phyloP scores from a whole-genome alignment of 495 filamentous ascomycete genomes.

The Rusavskia elegans region DNA sequence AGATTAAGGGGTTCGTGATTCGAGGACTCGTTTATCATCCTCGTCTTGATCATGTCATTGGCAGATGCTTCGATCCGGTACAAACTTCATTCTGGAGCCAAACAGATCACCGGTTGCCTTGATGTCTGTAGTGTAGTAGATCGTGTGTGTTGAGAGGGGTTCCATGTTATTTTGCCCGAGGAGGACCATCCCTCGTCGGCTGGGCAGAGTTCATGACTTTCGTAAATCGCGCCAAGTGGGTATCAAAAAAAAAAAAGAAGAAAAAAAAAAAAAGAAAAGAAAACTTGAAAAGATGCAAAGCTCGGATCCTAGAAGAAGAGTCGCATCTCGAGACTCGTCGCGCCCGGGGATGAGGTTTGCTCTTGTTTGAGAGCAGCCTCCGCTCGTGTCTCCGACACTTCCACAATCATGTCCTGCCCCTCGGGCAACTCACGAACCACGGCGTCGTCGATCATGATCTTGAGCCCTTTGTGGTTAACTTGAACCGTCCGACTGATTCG shows the following conservation, averaged over 20 bases:
- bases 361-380: constrained; percentile 6
- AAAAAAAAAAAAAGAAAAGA: neutral
- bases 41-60: neutral
- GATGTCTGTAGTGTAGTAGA: neutral
- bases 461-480: constrained; percentile 53
- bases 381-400: constrained; percentile 29
- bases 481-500: constrained; percentile 54
- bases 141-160: neutral
- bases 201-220: neutral
- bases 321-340: constrained; percentile 10
- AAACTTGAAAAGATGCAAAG: neutral
- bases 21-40: constrained; percentile 10
- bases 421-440: constrained; percentile 74
- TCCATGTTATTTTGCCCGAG: too few relatives aligned
- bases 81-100: neutral
- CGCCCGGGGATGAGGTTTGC: neutral
- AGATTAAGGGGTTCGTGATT: neutral
- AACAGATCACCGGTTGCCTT: neutral
- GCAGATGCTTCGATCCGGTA: neutral
- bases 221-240: neutral
- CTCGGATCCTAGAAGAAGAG: constrained; percentile 9
- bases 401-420: constrained; percentile 75
- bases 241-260: neutral
- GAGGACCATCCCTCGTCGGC: too few relatives aligned
- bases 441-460: constrained; percentile 82